Evolutionary conservation across 805 yeast species (phyloP), one percentile per base, ranked within the genome.

Genomic region (Ogataea minuta): DNA sequence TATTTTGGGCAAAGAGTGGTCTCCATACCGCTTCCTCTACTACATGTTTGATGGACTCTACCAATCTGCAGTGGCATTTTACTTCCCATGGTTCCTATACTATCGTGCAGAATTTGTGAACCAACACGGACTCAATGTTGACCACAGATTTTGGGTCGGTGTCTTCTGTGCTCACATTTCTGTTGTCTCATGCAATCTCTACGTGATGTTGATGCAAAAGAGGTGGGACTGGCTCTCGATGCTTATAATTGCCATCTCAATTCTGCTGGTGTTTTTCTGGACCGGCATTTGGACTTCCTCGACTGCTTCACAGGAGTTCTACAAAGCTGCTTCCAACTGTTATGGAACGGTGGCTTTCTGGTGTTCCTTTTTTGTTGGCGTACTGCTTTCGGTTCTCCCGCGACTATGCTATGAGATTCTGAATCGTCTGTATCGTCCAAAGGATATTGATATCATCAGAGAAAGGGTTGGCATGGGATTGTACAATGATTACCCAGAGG

Each of bases 161-260:
- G 70, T 76, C 13, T 68, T 75, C 43, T 78, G 75, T 24, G 75
- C 80, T 9, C 70, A 76, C 26, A 72, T 82, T 36, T 69, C 85
- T 8, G 84, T 82, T 36, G 61, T 79, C 17, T 68, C 85, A 1
- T 78, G 86, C 62, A 76, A 86, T 62, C 44, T 78, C 12, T 83
- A 79, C 60, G 80, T 86, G 23, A 53, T 84, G 50, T 59, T 81
- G 43, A 82, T 79, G 53, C 90, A 83, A 63, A 71, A 70, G 45
- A 64, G 89, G 48, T 86, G 95, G 95, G 95, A 85, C 62, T 79
- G 84, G 81, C 55, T 85, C 16, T 69, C 84, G 13, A 36, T 72
- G 19, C 54, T 78, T 16, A 71, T 82, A 44, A 64, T 67, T 41
- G 63, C 71, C 1, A 54, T 86, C 31, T 79, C 88, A 10, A 69